Conservation (phyloP, 768 basidiomycete genomes). For the Tricholoma bakamatsutake region DNA sequence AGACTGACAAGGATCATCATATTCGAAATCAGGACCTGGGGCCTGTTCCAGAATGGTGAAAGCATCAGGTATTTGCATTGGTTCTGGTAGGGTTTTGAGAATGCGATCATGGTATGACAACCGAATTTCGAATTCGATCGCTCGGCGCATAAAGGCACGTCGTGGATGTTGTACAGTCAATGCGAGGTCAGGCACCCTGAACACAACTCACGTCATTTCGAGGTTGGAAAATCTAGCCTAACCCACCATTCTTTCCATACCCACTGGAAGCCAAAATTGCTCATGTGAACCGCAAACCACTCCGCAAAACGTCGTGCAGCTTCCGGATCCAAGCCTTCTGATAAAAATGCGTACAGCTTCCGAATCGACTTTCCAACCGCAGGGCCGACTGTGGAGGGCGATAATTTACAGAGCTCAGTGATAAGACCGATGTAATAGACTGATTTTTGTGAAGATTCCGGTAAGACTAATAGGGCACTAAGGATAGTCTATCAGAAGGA, state of each 20-base stretch:
- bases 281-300: conserved; percentile 96
- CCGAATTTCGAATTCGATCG: conserved; percentile 85
- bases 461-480: conserved; percentile 67
- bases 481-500: conserved; percentile 56
- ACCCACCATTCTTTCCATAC: conserved; percentile 98
- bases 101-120: conserved; percentile 93
- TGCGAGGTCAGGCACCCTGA: conserved; percentile 81
- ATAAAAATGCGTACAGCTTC: conserved; percentile 72
- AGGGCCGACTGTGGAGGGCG: conserved; percentile 87
- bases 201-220: conserved; percentile 1
- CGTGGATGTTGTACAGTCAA: conserved; percentile 77
- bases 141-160: conserved; percentile 80
- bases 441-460: conserved; percentile 68
- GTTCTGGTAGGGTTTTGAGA: conserved; percentile 77
- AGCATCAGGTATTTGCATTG: conserved; percentile 64
- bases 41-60: conserved; percentile 62
- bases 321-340: conserved; percentile 85
- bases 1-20: conserved; percentile 68
- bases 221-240: background rate
- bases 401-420: conserved; percentile 92
- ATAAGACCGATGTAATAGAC: conserved; percentile 87
- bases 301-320: conserved; percentile 78
- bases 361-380: conserved; percentile 95
- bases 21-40: conserved; percentile 77
- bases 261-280: conserved; percentile 97